Conservation (phyloP, 2,329 filamentous ascomycete genomes). For the Nemania abortiva region DNA sequence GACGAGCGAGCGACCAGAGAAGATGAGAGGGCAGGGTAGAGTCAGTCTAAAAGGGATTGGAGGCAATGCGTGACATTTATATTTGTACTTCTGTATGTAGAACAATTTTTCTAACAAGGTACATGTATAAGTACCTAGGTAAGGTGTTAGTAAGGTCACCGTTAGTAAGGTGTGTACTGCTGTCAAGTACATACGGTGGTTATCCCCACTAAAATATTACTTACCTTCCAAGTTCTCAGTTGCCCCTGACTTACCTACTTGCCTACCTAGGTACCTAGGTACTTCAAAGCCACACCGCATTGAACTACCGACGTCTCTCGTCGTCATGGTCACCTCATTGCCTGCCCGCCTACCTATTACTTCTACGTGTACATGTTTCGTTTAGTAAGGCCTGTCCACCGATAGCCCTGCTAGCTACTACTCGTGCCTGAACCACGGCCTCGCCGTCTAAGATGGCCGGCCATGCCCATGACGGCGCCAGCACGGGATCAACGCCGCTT, state of each 20-base stretch:
- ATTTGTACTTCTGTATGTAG: no score
- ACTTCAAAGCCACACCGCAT: neutral
- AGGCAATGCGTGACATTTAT: no score
- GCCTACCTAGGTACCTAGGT: neutral
- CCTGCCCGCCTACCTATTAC: no score
- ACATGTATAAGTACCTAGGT: no score
- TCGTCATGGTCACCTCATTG: neutral
- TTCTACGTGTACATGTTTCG: neutral
- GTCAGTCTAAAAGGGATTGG: no score
- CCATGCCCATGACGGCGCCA: neutral
- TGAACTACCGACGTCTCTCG: neutral
- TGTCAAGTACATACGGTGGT: neutral
- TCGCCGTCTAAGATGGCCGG: conserved; percentile 10
- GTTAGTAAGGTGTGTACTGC: no score
- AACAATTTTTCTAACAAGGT: no score
- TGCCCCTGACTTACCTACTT: neutral
- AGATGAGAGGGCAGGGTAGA: no score
- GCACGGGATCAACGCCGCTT: neutral
- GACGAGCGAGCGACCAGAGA: no score
- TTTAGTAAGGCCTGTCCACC: neutral
- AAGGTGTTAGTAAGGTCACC: no score
- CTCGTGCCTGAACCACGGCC: conserved; percentile 5
- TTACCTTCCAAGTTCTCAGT: no score
- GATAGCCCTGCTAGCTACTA: neutral
- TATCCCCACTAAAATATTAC: neutral